Evolutionary conservation across 805 yeast species (phyloP), one percentile per base, ranked within the genome.

Genomic region (Saccharomycopsis fermentans): DNA sequence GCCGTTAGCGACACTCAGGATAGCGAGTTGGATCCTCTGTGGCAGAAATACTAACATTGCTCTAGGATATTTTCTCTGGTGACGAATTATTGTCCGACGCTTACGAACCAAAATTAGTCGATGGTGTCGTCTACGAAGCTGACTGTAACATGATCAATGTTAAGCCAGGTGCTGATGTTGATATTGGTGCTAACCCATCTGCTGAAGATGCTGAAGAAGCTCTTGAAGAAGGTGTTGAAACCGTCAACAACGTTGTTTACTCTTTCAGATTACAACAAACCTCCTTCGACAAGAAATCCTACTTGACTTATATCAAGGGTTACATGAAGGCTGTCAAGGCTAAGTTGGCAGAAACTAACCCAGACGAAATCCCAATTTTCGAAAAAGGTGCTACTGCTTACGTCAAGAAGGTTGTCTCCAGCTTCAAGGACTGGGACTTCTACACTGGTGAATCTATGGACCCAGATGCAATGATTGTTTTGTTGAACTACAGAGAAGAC

Each of bases 401-500:
- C 83, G 95, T 88, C 78, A 94, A 94, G 89, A 94, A 94, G 84
- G 86, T 94, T 67, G 76, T 94, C 70, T 87, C 84, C 71, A 86
- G 91, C 77, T 94, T 94, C 94, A 87, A 86, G 74, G 99, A 94
- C 84, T 94, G 95, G 96, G 99, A 94, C 74, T 94, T 94, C 84
- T 94, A 78, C 91, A 92, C 97, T 68, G 98, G 99, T 82, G 98
- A 92, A 82, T 87, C 96, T 74, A 94, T 94, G 99, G 97, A 94
- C 84, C 99, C 99, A 76, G 99, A 94, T 78, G 99, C 86, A 69
- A 94, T 94, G 99, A 79, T 94, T 73, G 90, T 90, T 68, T 84
- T 94, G 76, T 87, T 94, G 78, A 94, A 94, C 95, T 94, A 92
- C 90, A 95, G 99, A 81, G 99, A 94, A 82, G 98, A 94, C 75